A percentile compares a stretch with the other conserved stretches of the same genome.
Conservation (phyloP, 768 basidiomycete species). For the Pisolithus tinctorius region DNA sequence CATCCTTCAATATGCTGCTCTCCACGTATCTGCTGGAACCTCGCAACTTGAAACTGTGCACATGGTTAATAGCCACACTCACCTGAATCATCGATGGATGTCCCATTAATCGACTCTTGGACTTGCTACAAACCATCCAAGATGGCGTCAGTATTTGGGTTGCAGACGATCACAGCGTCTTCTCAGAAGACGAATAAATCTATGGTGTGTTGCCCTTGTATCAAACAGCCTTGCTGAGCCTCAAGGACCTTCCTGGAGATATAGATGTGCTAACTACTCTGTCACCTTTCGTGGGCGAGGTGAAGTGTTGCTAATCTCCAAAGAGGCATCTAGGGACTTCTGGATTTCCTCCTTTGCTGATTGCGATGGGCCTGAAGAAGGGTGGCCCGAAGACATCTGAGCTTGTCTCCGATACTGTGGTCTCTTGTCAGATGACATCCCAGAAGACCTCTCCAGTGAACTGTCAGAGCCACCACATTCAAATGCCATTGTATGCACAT, state of each 20-base stretch:
- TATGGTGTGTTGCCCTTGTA: constrained; percentile 62
- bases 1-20: constrained; percentile 47
- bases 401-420: constrained; percentile 23
- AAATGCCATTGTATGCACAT: constrained; percentile 3
- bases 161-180: constrained; percentile 46
- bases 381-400: constrained; percentile 49
- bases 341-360: constrained; percentile 48
- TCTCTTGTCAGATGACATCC: background rate
- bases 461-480: constrained; percentile 22
- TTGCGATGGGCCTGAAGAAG: constrained; percentile 34
- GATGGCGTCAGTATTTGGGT: constrained; percentile 59
- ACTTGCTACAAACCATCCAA: constrained; percentile 42
- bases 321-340: constrained; percentile 53
- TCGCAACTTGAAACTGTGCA: constrained; percentile 42
- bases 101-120: constrained; percentile 39
- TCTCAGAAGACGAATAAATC: constrained; percentile 48
- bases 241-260: constrained; percentile 40
- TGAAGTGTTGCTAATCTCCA: constrained; percentile 38
- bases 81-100: constrained; percentile 49
- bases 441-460: constrained; percentile 6
- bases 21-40: constrained; percentile 63
- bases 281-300: constrained; percentile 39
- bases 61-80: constrained; percentile 60
- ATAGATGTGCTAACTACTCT: constrained; percentile 38
- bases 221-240: constrained; percentile 46